Evolutionary conservation across 2,329 filamentous ascomycete species (phyloP), one percentile per base, ranked within the genome.

Genomic region (Claviceps citrina): DNA sequence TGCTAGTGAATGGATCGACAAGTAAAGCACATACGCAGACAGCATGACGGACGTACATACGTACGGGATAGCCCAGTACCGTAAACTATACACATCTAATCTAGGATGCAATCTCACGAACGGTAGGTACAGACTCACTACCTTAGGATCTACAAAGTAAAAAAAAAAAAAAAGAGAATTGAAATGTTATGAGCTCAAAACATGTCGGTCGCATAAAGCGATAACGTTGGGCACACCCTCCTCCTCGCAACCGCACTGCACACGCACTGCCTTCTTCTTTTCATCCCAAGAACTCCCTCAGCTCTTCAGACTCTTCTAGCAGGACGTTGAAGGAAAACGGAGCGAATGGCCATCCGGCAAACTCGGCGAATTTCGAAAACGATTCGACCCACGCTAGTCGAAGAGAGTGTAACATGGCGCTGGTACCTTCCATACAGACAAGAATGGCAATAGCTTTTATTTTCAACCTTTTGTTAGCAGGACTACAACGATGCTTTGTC

Each of bases 341-440:
- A 54, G 79, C 70, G 61, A 95, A 95, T 2, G 85, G 71, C 61
- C 86, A 76, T 40, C 87, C 87, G 44, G 84, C 82, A 54, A 91
- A 91, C 57, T 93, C 79, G 61, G 93, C 93, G 68, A 93, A 89
- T 68, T 94, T 94, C 65, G 84, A 93, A 77, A 95, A 95, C 15
- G 87, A 89, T 63, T 95, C 89, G 46, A 95, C 87, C 87, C 87
- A 95, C 52, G 93, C 87, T 55, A 95, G 67, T 69, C 87, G 76
- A 51, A 95, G 72, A 44, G 80, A 84, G 66, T 94, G 86, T 65
- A 93, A 70, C 87, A 95, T 95, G 52, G 87, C 87, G 62, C 82
- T 89, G 25, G 89, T 94, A 48, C 87, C 87, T 60, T 95, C 87
- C 87, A 95, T 95, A 52, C 91, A 77, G 51, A 91, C 89, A 43